A percentile compares a stretch with the other conserved stretches of the same genome.
Conservation (phyloP, 2,329 filamentous ascomycete species). For the Talaromyces sp. region DNA sequence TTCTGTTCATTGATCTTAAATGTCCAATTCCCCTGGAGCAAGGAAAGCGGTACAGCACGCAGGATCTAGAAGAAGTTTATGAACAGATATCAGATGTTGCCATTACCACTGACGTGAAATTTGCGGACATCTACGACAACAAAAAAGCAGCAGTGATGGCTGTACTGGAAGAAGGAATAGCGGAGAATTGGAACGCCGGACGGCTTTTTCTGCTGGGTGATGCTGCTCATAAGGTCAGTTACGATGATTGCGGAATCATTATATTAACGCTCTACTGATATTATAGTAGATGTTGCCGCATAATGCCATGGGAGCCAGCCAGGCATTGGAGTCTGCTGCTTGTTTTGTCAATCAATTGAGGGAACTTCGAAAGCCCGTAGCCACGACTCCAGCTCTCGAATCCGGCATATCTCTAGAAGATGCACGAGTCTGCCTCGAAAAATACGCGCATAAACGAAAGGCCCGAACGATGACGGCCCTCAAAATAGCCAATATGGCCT, state of each 20-base stretch:
- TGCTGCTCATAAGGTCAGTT: neutral
- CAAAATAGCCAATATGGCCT: neutral
- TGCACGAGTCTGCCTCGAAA: neutral
- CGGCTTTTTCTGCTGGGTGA: neutral
- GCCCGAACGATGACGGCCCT: neutral
- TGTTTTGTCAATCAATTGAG: neutral
- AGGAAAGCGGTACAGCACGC: neutral
- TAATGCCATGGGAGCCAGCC: conserved; percentile 5
- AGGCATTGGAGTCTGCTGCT: conserved; percentile 3
- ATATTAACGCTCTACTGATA: neutral
- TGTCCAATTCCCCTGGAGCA: neutral
- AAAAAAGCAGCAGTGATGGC: conserved; percentile 8
- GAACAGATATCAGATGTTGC: neutral
- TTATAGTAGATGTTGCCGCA: conserved; percentile 1
- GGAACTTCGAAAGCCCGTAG: neutral
- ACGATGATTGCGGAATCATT: neutral
- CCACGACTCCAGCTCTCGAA: neutral
- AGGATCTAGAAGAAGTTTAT: neutral
- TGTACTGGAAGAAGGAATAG: neutral
- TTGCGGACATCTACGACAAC: neutral
- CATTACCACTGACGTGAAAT: neutral
- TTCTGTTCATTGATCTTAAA: neutral
- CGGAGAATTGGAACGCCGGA: neutral
- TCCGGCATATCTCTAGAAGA: neutral
- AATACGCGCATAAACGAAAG: neutral